Conservation (phyloP, 305 asterid genomes). For the Fraxinus xanthoxyloides region DNA sequence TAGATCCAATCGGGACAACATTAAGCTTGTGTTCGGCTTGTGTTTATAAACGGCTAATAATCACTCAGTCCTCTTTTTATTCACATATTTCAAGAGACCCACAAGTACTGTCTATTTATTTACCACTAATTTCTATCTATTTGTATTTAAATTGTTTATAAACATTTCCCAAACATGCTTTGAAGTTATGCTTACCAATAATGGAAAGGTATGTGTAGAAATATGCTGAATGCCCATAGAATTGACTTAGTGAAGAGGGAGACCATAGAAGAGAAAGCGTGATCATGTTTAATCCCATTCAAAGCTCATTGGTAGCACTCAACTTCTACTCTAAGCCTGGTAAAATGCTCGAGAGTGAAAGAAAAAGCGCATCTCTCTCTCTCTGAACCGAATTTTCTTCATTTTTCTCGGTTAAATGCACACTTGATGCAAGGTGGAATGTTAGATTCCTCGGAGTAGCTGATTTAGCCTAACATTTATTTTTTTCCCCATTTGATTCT, state of each 20-base stretch:
- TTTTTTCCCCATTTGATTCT: neutral
- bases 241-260: neutral
- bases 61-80: neutral
- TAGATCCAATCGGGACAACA: neutral
- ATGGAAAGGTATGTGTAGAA: neutral
- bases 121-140: neutral
- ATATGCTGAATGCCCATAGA: neutral
- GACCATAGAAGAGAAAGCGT: neutral
- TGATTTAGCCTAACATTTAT: neutral
- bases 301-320: neutral
- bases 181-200: neutral
- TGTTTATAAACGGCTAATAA: neutral
- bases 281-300: neutral
- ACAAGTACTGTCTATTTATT: neutral
- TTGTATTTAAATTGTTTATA: too few species aligned
- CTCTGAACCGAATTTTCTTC: neutral
- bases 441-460: neutral
- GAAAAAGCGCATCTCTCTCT: neutral
- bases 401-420: neutral
- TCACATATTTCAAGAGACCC: neutral
- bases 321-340: neutral
- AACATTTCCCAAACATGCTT: neutral
- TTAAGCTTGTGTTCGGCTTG: neutral
- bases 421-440: neutral
- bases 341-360: neutral